Evolutionary conservation across 352 stramenopile species (phyloP), one percentile per base, ranked within the genome.

Genomic region (Globisporangium barbulae): DNA sequence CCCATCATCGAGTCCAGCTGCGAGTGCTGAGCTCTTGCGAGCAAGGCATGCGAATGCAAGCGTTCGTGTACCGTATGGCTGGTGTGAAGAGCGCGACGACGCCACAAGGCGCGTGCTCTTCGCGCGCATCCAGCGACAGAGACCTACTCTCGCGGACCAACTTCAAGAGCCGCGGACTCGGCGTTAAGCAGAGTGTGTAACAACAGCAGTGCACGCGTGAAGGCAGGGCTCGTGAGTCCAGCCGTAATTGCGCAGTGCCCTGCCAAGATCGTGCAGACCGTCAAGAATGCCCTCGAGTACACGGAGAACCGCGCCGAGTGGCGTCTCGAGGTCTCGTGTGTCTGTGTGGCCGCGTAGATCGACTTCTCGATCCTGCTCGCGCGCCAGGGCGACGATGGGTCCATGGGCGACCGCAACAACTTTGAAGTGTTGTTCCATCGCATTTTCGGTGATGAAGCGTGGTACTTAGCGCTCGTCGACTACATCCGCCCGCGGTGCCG

Each of bases 271-370:
- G 78, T 90, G 70, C 55, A 69, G 25, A 70, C 68, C 30, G 47
- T 91, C 37, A 65, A 73, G 61, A 30, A 35, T 13, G 73, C 73
- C 17, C 59, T 80, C 9, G 68, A 72, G 2, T 72, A 75, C 31
- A 59, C 71, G 5, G 56, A 67, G 10, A 56, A 71, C 49, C 67
- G 63, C 49, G 33, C 62, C 9, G 35, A 49, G 8, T 90, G 77
- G 79, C 73, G 73, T 7, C 53, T 92, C 7, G 61, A 77, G 28
- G 81, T 81, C 8, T 74, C 64, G 35, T 89, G 78, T 68, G 55
- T 92, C 25, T 79, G 83, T 47, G 83, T 90, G 21, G 83, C 79
- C 1, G 83, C 90, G 60, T 74, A 86, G 55, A 76, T 92, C 19
- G 65, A 63, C n/a, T 90, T 92, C 58, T 67, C 63, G 19, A 69